Base-by-base conservation (phyloP, 1,139 yeast genomes). In the Zygosaccharomyces sapae region DNA sequence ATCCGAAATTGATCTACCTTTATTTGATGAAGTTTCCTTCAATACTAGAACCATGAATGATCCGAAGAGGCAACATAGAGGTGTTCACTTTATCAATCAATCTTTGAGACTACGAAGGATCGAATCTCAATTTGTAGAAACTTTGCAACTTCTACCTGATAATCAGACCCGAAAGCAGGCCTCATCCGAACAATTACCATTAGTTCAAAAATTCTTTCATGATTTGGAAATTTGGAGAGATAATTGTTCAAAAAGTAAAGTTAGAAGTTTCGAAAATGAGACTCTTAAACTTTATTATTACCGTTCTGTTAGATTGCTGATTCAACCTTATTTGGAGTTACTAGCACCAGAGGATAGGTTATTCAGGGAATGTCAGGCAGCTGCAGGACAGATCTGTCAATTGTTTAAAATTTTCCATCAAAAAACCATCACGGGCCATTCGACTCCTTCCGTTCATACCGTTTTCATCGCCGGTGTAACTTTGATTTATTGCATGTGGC, bases 381-480 rank as follows among this genome's bases (percentile, higher is more conserved):
- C 82, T 33, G 82, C 83, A 2, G 84, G 84, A 35, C 80, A 78
- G 56, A 75, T 80, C 38, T 78, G 83, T 58, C 80, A 76, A 54
- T 66, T 78, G 12, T 77, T 78, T 58, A 76, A 79, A 54, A 78
- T 75, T 7, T 79, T 76, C 58, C 82, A 78, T 60, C 79, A 78
- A 52, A 76, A 74, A 54, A 76, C 82, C 0, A 76, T 74, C 2
- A 68, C 68, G 47, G 84, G 84, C 1, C 81, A 77, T 58, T 77
- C 83, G 0, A 77, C 81, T 0, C 73, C 81, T 33, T 80, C 83
- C 6, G 78, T 79, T 41, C 83, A 80, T 59, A 76, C 82, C 0
- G 78, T 77, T 6, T 80, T 80, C 56, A 79, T 77, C 45, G 83
- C 84, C 3, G 84, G 85, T 39, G 77, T 80, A 8, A 80, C 84